phyloP scores from a whole-genome alignment of 2,329 filamentous ascomycete species.

The Corinectria fuckeliana region DNA sequence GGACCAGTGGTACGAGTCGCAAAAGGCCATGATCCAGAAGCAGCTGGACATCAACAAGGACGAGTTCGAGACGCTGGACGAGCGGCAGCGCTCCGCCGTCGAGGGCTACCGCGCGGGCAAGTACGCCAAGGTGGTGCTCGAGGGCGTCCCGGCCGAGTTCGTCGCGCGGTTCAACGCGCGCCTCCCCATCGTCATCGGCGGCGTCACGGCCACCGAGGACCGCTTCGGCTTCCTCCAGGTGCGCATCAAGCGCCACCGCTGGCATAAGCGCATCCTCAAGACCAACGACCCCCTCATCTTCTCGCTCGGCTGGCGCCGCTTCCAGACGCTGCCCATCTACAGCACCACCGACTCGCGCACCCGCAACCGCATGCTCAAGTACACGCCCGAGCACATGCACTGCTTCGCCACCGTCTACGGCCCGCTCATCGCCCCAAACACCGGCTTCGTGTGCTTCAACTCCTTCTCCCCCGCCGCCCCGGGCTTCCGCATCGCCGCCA shows the following conservation, averaged over 20 bases:
- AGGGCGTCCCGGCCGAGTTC: conserved; percentile 91
- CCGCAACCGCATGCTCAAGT: conserved; percentile 97
- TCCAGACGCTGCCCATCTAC: conserved; percentile 92
- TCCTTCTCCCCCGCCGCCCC: conserved; percentile 83
- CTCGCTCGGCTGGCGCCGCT: conserved; percentile 93
- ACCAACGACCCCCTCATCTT: conserved; percentile 98
- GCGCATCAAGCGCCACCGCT: conserved; percentile 94
- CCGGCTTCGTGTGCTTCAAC: conserved; percentile 93
- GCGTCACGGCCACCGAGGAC: conserved; percentile 92
- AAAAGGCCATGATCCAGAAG: conserved; percentile 94
- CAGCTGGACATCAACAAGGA: conserved; percentile 96
- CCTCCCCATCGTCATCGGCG: conserved; percentile 86
- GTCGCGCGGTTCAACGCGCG: conserved; percentile 80
- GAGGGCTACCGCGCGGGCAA: conserved; percentile 93
- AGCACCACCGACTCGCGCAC: conserved; percentile 93
- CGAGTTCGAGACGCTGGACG: conserved; percentile 88
- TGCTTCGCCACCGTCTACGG: conserved; percentile 97
- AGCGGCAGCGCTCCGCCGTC: conserved; percentile 79
- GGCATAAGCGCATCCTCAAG: conserved; percentile 99
- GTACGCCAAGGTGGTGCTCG: conserved; percentile 89
- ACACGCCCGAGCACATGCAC: conserved; percentile 99
- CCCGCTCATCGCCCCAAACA: conserved; percentile 92
- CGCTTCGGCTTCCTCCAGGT: conserved; percentile 95
- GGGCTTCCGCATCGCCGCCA: conserved; percentile 93
- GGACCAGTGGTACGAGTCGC: conserved; percentile 97